These are phyloP conservation scores for Lactarius quietus DNA, from an alignment of 768 basidiomycete species.

Conservation along the genomic window DNA sequence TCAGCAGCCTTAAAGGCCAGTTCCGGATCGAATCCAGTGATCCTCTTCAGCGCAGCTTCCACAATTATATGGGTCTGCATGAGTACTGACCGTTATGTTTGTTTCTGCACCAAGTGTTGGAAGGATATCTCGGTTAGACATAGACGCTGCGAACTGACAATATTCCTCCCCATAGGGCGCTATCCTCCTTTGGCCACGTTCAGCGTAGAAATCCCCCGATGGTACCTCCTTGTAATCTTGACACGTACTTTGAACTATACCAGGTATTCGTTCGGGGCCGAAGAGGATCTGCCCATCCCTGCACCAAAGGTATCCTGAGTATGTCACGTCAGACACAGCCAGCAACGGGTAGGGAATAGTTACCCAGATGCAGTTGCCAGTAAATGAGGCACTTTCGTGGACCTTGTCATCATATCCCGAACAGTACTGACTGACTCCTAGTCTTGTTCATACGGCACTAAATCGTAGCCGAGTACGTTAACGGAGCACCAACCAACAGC, in stretches of 20 bases:
- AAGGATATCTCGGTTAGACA: neutral
- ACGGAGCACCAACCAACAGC: too few relatives aligned
- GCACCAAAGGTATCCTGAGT: conserved; percentile 73
- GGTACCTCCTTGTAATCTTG: conserved; percentile 69
- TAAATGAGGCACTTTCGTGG: conserved; percentile 72
- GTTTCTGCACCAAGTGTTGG: conserved; percentile 45
- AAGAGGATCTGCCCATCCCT: conserved; percentile 73
- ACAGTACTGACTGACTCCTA: too few relatives aligned
- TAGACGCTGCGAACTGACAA: conserved; percentile 45
- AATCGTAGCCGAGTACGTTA: too few relatives aligned
- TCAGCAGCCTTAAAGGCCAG: conserved; percentile 70
- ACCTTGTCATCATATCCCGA: too few relatives aligned
- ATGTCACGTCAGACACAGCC: neutral
- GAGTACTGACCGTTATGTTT: conserved; percentile 83
- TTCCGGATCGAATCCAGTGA: conserved; percentile 58
- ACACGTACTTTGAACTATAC: conserved; percentile 83
- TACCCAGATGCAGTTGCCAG: conserved; percentile 80
- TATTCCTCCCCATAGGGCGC: conserved; percentile 91
- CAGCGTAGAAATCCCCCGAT: neutral
- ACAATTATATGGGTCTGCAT: conserved; percentile 77
- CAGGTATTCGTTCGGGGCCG: conserved; percentile 71
- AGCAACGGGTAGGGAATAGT: neutral
- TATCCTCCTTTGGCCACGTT: conserved; percentile 53
- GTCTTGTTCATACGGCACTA: too few relatives aligned
- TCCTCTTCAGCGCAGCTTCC: conserved; percentile 64